A percentile compares a stretch with the other conserved stretches of the same genome.
Evolutionary conservation across 1,139 yeast species (phyloP).

Genomic region (Pichia sp.): DNA sequence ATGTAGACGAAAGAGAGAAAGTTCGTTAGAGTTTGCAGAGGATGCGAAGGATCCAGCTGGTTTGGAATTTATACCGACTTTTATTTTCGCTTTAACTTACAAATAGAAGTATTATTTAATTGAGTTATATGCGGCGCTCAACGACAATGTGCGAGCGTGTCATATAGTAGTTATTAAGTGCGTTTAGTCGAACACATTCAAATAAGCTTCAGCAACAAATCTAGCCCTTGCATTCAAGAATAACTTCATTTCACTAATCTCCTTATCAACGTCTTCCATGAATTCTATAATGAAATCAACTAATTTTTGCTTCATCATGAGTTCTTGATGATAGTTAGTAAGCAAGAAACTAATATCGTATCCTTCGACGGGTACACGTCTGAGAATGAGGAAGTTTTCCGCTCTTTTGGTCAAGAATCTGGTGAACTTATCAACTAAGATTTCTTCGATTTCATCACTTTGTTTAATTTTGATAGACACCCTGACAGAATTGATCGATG

Average conservation of each 20-base stretch:
- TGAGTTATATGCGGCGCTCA: no score
- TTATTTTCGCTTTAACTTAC: not conserved
- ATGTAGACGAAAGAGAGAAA: not conserved
- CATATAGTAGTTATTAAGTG: no score
- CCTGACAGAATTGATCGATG: conserved; percentile 85
- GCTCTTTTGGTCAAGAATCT: conserved; percentile 93
- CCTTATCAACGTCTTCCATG: conserved; percentile 99
- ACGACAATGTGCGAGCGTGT: no score
- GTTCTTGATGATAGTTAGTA: conserved; percentile 92
- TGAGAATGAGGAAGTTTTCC: conserved; percentile 82
- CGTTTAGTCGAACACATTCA: conserved; percentile 65
- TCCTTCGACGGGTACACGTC: conserved; percentile 87
- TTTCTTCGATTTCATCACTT: conserved; percentile 95
- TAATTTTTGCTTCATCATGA: conserved; percentile 89
- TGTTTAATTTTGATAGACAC: conserved; percentile 90
- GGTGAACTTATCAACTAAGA: conserved; percentile 89
- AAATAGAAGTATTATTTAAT: not conserved
- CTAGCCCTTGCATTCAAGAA: conserved; percentile 97
- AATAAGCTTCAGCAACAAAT: conserved; percentile 92
- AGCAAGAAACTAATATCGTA: conserved; percentile 90
- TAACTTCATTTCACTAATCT: conserved; percentile 95
- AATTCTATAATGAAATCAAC: conserved; percentile 96
- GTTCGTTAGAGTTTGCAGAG: no score
- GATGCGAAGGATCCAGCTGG: no score
- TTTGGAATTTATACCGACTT: no score